Evolutionary conservation across 2,329 filamentous ascomycete species (phyloP).

Genomic region (Lachnellula arida): DNA sequence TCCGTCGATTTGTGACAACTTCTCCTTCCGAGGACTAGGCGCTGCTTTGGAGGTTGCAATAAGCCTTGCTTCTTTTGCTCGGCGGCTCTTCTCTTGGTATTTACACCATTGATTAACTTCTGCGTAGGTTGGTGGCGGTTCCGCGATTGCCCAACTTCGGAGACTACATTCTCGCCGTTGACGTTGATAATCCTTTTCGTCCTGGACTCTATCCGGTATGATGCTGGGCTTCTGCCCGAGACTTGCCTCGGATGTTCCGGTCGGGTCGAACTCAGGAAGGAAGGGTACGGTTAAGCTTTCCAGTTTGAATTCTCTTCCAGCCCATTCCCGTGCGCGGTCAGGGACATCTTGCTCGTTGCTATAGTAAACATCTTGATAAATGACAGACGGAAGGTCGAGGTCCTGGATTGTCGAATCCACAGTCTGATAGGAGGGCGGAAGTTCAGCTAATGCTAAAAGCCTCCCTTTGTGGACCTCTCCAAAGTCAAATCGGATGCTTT

Average conservation of each 20-base stretch:
- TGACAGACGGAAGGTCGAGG: slow-evolving; percentile 57
- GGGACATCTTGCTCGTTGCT: slow-evolving; percentile 81
- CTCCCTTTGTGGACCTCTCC: neutral
- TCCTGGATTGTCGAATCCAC: slow-evolving; percentile 53
- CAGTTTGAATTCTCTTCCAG: slow-evolving; percentile 77
- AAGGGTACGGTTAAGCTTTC: slow-evolving; percentile 72
- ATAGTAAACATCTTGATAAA: slow-evolving; percentile 85
- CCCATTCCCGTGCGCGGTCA: slow-evolving; percentile 72
- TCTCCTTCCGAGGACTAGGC: slow-evolving; percentile 24
- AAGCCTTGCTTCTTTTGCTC: slow-evolving; percentile 13
- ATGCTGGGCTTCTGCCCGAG: slow-evolving; percentile 47
- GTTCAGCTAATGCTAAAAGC: slow-evolving; percentile 33
- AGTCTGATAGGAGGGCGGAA: slow-evolving; percentile 41
- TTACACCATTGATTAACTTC: slow-evolving; percentile 70
- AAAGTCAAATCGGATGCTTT: slow-evolving; percentile 14
- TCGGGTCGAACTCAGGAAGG: slow-evolving; percentile 71
- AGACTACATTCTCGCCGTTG: slow-evolving; percentile 56
- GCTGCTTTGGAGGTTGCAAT: slow-evolving; percentile 9
- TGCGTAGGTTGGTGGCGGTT: slow-evolving; percentile 61
- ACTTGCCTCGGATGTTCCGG: slow-evolving; percentile 50
- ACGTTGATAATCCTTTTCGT: slow-evolving; percentile 46
- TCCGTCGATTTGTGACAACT: slow-evolving; percentile 80
- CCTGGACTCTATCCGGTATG: slow-evolving; percentile 45
- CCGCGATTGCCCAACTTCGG: slow-evolving; percentile 71
- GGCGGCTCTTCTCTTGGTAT: slow-evolving; percentile 26